phyloP scores from a whole-genome alignment of 1,284 basidiomycete species.

The Cutaneotrichosporon mucoides region DNA sequence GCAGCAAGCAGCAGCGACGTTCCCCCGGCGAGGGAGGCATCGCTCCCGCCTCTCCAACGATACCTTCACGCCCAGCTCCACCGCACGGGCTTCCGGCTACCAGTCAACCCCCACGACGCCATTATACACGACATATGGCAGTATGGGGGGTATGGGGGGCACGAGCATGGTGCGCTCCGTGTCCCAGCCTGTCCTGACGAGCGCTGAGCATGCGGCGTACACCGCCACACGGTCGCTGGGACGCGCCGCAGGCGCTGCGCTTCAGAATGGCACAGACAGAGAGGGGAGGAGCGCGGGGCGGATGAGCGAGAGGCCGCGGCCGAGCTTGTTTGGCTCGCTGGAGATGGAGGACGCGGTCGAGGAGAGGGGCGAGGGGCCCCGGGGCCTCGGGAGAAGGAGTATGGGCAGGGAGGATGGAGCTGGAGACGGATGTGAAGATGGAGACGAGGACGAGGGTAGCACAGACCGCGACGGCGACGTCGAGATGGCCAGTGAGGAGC shows the following conservation, averaged over 20 bases:
- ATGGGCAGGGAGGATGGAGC: too few species aligned
- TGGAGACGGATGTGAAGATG: too few species aligned
- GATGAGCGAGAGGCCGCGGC: neutral
- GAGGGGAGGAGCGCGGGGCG: neutral
- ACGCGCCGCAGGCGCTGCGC: neutral
- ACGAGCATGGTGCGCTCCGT: constrained; percentile 9
- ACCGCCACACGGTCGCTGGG: neutral
- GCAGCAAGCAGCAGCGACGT: too few species aligned
- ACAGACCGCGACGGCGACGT: neutral
- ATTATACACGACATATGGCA: too few species aligned
- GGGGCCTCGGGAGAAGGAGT: too few species aligned
- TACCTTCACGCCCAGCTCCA: too few species aligned
- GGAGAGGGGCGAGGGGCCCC: too few species aligned
- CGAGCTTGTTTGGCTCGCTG: neutral
- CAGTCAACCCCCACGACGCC: too few species aligned
- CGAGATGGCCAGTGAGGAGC: neutral
- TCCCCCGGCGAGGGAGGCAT: too few species aligned
- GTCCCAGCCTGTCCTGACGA: constrained; percentile 11
- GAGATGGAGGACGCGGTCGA: neutral
- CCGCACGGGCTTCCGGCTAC: too few species aligned
- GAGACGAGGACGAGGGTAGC: too few species aligned
- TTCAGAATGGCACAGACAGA: neutral
- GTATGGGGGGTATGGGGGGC: neutral
- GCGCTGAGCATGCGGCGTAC: constrained; percentile 6
- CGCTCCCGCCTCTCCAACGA: too few species aligned